Evolutionary conservation across 2,329 filamentous ascomycete genomes (phyloP), one percentile per base, ranked within the genome.

Genomic region (Shiraia bambusicola): DNA sequence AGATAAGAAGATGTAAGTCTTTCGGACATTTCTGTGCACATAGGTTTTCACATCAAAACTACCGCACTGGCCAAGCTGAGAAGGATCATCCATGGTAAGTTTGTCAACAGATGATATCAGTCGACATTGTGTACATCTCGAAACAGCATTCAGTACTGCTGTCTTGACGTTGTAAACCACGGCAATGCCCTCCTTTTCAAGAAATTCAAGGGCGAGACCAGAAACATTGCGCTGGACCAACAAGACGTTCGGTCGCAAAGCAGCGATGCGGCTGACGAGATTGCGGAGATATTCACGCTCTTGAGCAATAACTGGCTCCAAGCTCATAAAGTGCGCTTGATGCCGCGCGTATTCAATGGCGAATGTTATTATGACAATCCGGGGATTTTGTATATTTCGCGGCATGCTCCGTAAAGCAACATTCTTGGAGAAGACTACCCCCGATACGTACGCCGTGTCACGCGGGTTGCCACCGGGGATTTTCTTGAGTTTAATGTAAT

Each of bases 401-500:
- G 88, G 85, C 93, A 98, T 98, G 68, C 87, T 95, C 66, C 98
- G 98, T 37, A 97, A 73, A 0, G 94, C 93, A 36, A 98, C 74
- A 51, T 98, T 98, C 66, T 98, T 98, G 10, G 90, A 93, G 66
- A 98, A 98, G 1, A 98, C 91, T 7, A 98, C 85, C 0, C 93
- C 94, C 8, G 93, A 95, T 12, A 97, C 86, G 66, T 98, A 98
- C n/a, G 86, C 84, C 6, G 92, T 97, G 68, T 98, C 92, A 16
- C 88, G 84, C 13, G 92, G 91, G 50, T 81, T 86, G 12, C 91
- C 92, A 12, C 93, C 92, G 0, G 91, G 88, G 10, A 98, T 93
- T 64, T 94, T 95, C 66, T 98, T 98, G 22, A 98, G 72, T 65
- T 98, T 98, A 49, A 98, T 89, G 61, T 96, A 98, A 65, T 97